Evolutionary conservation across 495 filamentous ascomycete genomes (phyloP).

Genomic region (Friedmanniomyces simplex): DNA sequence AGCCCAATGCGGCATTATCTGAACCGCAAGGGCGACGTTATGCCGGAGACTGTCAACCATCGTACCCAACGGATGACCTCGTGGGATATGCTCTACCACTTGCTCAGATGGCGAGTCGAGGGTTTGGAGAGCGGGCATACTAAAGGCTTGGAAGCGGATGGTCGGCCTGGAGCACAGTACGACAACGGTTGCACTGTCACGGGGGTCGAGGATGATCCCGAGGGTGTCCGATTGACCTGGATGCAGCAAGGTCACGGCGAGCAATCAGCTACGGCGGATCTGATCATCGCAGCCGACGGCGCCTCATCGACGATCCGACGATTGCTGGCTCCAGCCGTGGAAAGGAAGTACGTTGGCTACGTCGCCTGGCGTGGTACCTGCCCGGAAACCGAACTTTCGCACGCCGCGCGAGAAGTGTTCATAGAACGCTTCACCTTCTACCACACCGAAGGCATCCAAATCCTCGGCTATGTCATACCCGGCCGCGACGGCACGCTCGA

Average conservation of each 20-base stretch:
- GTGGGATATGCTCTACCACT: conserved; percentile 48
- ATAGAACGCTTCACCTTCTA: conserved; percentile 36
- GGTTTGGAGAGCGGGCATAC: conserved; percentile 39
- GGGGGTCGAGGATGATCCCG: conserved; percentile 29
- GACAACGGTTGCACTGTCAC: conserved; percentile 40
- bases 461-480: conserved; percentile 44
- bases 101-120: conserved; percentile 47
- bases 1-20: conserved; percentile 36
- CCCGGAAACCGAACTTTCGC: conserved; percentile 33
- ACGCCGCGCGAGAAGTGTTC: conserved; percentile 23
- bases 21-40: conserved; percentile 32
- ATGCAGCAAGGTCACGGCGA: conserved; percentile 24
- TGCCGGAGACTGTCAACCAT: conserved; percentile 31
- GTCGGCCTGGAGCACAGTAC: conserved; percentile 36
- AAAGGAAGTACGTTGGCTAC: conserved; percentile 46
- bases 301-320: conserved; percentile 42
- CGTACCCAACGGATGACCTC: conserved; percentile 39
- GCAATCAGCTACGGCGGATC: conserved; percentile 35
- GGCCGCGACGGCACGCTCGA: conserved; percentile 39
- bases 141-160: conserved; percentile 27
- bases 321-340: conserved; percentile 35
- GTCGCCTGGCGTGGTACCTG: conserved; percentile 45
- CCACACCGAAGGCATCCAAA: conserved; percentile 34
- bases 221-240: conserved; percentile 16
- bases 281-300: conserved; percentile 48